Conservation (phyloP, 2,329 filamentous ascomycete genomes). For the Zymoseptoria passerinii region DNA sequence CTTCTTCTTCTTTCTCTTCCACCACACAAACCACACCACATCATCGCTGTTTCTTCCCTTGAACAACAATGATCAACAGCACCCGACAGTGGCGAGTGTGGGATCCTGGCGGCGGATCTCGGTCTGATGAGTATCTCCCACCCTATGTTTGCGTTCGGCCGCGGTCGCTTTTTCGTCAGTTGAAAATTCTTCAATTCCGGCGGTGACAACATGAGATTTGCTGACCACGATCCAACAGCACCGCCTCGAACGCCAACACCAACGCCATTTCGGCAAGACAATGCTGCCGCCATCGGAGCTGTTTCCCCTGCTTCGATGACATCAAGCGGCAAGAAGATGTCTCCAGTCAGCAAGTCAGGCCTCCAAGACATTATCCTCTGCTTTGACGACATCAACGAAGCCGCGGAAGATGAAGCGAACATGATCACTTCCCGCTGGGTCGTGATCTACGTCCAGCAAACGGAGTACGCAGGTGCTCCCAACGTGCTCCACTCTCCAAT, state of each 20-base stretch:
- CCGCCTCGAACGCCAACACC: no score
- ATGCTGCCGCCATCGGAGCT: no score
- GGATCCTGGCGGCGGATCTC: not conserved
- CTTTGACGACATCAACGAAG: no score
- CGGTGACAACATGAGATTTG: no score
- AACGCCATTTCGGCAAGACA: no score
- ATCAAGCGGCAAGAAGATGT: no score
- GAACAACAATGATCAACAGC: not conserved
- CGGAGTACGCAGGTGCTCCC: constrained; percentile 13
- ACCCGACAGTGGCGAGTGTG: not conserved
- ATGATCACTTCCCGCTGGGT: constrained; percentile 5
- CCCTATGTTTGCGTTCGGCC: not conserved
- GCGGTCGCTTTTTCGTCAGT: no score
- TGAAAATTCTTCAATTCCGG: no score
- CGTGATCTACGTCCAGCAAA: constrained; percentile 11
- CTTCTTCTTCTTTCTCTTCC: not conserved
- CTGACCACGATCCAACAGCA: no score
- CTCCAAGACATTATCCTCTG: no score
- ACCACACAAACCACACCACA: not conserved
- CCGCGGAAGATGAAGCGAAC: constrained; percentile 7
- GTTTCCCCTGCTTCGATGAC: no score
- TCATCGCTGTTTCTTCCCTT: not conserved
- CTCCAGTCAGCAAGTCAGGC: no score
- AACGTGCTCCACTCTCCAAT: not conserved
- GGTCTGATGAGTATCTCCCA: not conserved